Conservation (phyloP, 768 basidiomycete genomes). For the Hebeloma cylindrosporum region DNA sequence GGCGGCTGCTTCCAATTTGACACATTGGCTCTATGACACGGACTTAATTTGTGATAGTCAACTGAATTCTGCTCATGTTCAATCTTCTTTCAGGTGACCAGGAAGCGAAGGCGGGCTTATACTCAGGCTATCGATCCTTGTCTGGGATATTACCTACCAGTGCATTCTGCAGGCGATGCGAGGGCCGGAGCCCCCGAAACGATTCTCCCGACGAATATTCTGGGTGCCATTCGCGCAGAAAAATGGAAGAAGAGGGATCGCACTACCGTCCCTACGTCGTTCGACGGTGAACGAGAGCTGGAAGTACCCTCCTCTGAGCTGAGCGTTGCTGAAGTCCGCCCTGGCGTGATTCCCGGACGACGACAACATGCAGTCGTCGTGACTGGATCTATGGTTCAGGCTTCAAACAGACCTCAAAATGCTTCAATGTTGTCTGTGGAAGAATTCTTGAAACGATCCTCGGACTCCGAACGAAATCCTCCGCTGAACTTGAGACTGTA, state of each 20-base stretch:
- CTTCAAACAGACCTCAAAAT: no score
- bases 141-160: constrained; percentile 34
- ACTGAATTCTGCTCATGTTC: background rate
- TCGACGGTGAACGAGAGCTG: background rate
- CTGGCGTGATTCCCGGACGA: no score
- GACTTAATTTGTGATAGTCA: no score
- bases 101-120: constrained; percentile 27
- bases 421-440: constrained; percentile 37
- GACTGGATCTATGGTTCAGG: no score
- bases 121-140: constrained; percentile 38
- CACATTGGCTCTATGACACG: no score
- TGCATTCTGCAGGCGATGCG: background rate
- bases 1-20: no score
- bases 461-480: constrained; percentile 7
- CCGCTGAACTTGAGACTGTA: constrained; percentile 4
- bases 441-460: constrained; percentile 26
- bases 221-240: no score
- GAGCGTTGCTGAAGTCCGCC: no score
- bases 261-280: background rate
- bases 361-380: no score
- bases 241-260: background rate
- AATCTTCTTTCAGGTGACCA: constrained; percentile 20
- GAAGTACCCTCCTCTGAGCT: no score
- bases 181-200: background rate
- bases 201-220: background rate